Conservation (phyloP, 768 basidiomycete genomes). For the Pleurotus salmoneostramineus region DNA sequence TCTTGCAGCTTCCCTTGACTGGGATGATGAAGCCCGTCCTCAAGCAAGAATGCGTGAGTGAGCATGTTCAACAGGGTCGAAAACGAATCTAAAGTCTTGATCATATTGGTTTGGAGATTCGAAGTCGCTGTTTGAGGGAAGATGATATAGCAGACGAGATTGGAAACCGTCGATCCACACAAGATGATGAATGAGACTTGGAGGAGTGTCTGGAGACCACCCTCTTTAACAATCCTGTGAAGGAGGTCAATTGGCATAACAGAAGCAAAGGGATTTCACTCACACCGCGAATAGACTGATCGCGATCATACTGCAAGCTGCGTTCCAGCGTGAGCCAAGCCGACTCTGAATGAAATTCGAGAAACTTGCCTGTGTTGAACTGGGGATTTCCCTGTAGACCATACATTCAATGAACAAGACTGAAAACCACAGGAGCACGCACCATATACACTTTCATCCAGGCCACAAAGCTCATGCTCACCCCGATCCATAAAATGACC, state of each 20-base stretch:
- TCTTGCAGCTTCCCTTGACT: constrained; percentile 65
- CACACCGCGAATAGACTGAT: constrained; percentile 86
- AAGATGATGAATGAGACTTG: constrained; percentile 75
- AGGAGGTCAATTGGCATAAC: constrained; percentile 4
- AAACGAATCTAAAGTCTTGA: constrained; percentile 83
- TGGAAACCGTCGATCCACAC: constrained; percentile 74
- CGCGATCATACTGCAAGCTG: constrained; percentile 81
- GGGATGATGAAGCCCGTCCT: constrained; percentile 54
- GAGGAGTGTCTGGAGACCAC: constrained; percentile 70
- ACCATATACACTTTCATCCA: constrained; percentile 93
- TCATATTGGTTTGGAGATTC: constrained; percentile 82
- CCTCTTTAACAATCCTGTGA: constrained; percentile 80
- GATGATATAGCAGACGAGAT: constrained; percentile 76
- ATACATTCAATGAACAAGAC: too few relatives aligned
- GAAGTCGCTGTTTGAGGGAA: constrained; percentile 86
- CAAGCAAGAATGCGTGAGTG: constrained; percentile 82
- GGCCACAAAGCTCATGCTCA: constrained; percentile 76
- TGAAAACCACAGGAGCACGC: too few relatives aligned
- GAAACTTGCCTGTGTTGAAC: constrained; percentile 73
- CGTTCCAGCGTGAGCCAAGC: neutral
- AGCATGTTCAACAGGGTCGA: constrained; percentile 80
- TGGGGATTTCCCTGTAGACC: constrained; percentile 78
- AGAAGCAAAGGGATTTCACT: constrained; percentile 11
- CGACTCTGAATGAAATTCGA: neutral
- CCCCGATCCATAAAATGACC: constrained; percentile 78